Conservation (phyloP, 345 rosid genomes). For the Citrus maxima region DNA sequence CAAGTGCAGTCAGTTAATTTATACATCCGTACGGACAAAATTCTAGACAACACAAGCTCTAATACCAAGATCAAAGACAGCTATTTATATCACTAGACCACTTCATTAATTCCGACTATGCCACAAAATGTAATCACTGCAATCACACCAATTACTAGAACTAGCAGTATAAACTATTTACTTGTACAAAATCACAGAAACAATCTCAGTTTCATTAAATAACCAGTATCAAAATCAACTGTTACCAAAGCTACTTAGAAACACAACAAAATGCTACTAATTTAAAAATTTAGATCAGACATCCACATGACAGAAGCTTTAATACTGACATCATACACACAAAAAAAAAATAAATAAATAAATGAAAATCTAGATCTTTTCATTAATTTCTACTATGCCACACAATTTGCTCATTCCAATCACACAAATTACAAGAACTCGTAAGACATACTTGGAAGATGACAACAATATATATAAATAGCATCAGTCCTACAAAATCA, state of each 20-base stretch:
- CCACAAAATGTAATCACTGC: not conserved
- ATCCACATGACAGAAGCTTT: not conserved
- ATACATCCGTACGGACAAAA: not conserved
- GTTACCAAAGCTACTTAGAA: no score
- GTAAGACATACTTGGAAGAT: not conserved
- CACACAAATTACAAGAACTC: not conserved
- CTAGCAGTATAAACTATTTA: not conserved
- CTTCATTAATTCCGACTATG: not conserved
- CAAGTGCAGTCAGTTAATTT: not conserved
- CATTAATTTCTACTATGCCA: not conserved
- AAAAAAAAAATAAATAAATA: not conserved
- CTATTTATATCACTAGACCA: not conserved
- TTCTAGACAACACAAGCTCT: not conserved
- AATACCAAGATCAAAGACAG: not conserved
- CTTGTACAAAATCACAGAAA: not conserved
- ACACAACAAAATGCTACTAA: no score
- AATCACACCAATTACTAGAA: not conserved
- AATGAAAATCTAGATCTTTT: not conserved
- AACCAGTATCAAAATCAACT: no score
- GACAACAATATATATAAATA: not conserved
- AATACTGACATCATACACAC: not conserved
- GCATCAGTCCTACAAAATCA: not conserved
- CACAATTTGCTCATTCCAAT: not conserved
- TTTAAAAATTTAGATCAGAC: not conserved
- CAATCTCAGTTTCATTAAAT: not conserved